Percentiles rank a stretch among this genome's conserved stretches.
Conservation (phyloP, 768 basidiomycete genomes). For the Pisolithus sp. region DNA sequence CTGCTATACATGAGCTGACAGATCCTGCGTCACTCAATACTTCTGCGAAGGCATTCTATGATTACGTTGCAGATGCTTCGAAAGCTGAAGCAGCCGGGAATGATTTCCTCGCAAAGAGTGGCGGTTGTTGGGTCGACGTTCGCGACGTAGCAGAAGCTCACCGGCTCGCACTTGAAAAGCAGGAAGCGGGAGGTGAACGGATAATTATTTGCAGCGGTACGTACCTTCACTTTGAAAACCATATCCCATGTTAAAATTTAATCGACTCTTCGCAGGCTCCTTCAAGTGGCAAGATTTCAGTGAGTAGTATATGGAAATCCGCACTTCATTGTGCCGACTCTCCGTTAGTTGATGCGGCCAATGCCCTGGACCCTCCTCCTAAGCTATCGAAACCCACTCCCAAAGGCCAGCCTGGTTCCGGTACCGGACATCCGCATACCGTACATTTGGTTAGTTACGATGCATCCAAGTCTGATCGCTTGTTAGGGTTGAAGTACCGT, state of each 20-base stretch:
- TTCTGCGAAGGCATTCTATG: constrained; percentile 32
- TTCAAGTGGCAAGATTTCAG: constrained; percentile 30
- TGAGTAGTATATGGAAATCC: constrained; percentile 3
- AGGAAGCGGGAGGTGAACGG: constrained; percentile 49
- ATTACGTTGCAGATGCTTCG: constrained; percentile 22
- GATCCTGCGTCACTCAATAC: constrained; percentile 32
- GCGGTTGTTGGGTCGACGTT: constrained; percentile 42
- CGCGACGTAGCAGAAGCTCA: constrained; percentile 53
- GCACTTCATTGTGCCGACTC: not conserved
- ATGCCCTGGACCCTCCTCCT: constrained; percentile 26
- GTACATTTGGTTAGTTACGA: constrained; percentile 27
- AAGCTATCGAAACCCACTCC: constrained; percentile 25
- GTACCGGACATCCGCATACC: constrained; percentile 18
- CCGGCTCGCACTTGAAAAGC: constrained; percentile 42
- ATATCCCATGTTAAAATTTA: not conserved
- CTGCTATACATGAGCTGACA: constrained; percentile 36
- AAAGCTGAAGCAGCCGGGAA: constrained; percentile 18
- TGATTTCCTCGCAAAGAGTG: constrained; percentile 17
- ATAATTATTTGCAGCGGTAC: constrained; percentile 42
- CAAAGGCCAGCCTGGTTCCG: constrained; percentile 30
- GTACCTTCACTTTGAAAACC: not conserved
- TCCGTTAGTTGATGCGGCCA: constrained; percentile 32
- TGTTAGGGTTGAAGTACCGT: constrained; percentile 39
- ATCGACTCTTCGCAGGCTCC: constrained; percentile 6
- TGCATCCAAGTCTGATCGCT: constrained; percentile 30